phyloP scores from a whole-genome alignment of 768 basidiomycete species.

The Boletus pseudo-olivaceus region DNA sequence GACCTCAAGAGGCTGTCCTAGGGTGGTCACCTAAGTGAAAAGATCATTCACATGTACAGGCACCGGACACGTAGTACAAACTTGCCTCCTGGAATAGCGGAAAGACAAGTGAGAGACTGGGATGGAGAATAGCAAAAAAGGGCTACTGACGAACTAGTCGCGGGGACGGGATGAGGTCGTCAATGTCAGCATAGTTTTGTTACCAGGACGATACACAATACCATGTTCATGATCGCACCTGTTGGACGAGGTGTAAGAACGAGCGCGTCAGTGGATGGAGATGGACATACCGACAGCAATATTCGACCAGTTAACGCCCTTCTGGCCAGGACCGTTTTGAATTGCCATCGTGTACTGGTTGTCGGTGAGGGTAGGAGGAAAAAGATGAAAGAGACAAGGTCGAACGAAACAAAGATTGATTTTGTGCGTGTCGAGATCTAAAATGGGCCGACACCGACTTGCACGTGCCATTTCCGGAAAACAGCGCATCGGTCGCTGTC shows the following conservation, averaged over 20 bases:
- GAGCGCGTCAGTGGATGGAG: slow-evolving; percentile 16
- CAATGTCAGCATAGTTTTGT: slow-evolving; percentile 6
- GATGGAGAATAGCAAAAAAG: not conserved
- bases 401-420: not conserved
- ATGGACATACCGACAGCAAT: slow-evolving; percentile 80
- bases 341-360: slow-evolving; percentile 60
- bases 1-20: slow-evolving; percentile 97
- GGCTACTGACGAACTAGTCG: slow-evolving; percentile 44
- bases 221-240: slow-evolving; percentile 99
- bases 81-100: slow-evolving; percentile 62
- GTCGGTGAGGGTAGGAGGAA: slow-evolving; percentile 14
- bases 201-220: slow-evolving; percentile 41
- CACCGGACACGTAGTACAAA: slow-evolving; percentile 14
- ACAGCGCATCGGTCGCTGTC: too few relatives aligned
- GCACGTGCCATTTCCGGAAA: slow-evolving; percentile 1
- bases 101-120: slow-evolving; percentile 12
- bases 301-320: slow-evolving; percentile 91
- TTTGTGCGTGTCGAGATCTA: not conserved
- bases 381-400: slow-evolving; percentile 7
- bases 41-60: not conserved
- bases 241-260: slow-evolving; percentile 15
- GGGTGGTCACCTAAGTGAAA: slow-evolving; percentile 77
- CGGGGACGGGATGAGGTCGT: not conserved
- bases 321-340: slow-evolving; percentile 83
- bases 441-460: slow-evolving; percentile 5